Evolutionary conservation across 805 yeast genomes (phyloP).

Genomic region (Lachancea sp.): DNA sequence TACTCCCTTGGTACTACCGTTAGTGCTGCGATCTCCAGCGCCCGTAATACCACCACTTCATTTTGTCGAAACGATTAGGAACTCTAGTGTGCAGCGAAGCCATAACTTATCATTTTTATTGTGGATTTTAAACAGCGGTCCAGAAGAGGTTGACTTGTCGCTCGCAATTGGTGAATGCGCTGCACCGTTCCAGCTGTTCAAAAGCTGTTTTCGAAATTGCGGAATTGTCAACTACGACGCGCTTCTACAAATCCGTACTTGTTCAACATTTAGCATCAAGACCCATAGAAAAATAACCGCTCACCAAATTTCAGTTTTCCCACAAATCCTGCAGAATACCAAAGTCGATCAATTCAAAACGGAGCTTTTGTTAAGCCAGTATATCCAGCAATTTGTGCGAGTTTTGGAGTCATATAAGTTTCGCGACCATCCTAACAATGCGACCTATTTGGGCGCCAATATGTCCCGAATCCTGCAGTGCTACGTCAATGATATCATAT

Average conservation of each 20-base stretch:
- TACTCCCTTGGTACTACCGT: not conserved
- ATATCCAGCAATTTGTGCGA: constrained; percentile 9
- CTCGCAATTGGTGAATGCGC: not conserved
- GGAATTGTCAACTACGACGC: constrained; percentile 1
- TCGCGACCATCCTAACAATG: not conserved
- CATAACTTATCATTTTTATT: constrained; percentile 13
- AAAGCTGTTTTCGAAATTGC: not conserved
- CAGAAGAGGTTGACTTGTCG: not conserved
- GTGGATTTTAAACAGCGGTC: constrained; percentile 11
- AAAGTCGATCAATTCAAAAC: constrained; percentile 9
- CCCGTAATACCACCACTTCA: constrained; percentile 13
- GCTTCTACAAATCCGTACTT: not conserved
- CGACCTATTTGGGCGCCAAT: constrained; percentile 6
- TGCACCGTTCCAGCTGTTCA: constrained; percentile 9
- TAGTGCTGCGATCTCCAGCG: not conserved
- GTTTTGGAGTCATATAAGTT: constrained; percentile 5
- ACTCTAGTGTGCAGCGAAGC: constrained; percentile 9
- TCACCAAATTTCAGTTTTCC: constrained; percentile 8
- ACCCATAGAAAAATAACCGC: not conserved
- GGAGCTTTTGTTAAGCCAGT: constrained; percentile 6
- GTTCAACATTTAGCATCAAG: not conserved
- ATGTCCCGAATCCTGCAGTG: constrained; percentile 6
- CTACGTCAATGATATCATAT: constrained; percentile 10
- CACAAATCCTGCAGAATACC: constrained; percentile 10
- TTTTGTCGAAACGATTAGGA: constrained; percentile 11